These are phyloP conservation scores for Fusarium sp. DNA, from an alignment of 2,329 filamentous ascomycete species.

Conservation along the genomic window DNA sequence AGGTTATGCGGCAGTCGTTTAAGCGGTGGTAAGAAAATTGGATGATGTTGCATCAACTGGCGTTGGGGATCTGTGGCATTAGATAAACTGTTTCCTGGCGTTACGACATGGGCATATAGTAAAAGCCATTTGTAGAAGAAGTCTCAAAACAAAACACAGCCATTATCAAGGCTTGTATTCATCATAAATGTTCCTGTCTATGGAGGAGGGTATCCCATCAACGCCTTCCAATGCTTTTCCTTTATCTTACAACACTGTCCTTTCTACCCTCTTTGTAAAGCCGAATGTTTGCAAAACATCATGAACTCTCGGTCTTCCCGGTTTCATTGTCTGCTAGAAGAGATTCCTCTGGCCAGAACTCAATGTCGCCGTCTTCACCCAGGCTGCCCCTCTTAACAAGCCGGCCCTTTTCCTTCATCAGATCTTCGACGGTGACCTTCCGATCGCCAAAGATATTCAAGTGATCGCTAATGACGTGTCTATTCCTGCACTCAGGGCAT, in stretches of 20 bases:
- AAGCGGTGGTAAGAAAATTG: slow-evolving; percentile 59
- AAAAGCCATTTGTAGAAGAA: slow-evolving; percentile 29
- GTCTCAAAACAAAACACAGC: slow-evolving; percentile 15
- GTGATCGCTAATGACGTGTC: slow-evolving; percentile 94
- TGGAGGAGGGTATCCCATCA: slow-evolving; percentile 41
- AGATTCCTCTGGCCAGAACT: slow-evolving; percentile 86
- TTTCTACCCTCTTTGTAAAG: slow-evolving; percentile 2
- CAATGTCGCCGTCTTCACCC: slow-evolving; percentile 84
- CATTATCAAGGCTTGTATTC: slow-evolving; percentile 2
- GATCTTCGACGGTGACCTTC: slow-evolving; percentile 78
- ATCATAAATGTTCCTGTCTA: slow-evolving; percentile 17
- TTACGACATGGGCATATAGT: slow-evolving; percentile 24
- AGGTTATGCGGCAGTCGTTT: slow-evolving; percentile 78
- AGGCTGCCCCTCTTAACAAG: slow-evolving; percentile 79
- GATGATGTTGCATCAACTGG: slow-evolving; percentile 44
- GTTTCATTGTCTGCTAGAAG: slow-evolving; percentile 43
- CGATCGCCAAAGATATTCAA: slow-evolving; percentile 81
- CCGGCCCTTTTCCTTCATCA: slow-evolving; percentile 81
- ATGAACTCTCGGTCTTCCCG: slow-evolving; percentile 24
- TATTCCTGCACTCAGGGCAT: slow-evolving; percentile 86
- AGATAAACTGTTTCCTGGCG: slow-evolving; percentile 39
- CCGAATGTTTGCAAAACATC: background rate
- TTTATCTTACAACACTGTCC: slow-evolving; percentile 36
- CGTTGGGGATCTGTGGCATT: slow-evolving; percentile 44
- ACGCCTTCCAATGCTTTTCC: slow-evolving; percentile 40